These are phyloP conservation scores for Grosmannia serpens DNA, from an alignment of 2,329 filamentous ascomycete genomes.

Conservation along the genomic window DNA sequence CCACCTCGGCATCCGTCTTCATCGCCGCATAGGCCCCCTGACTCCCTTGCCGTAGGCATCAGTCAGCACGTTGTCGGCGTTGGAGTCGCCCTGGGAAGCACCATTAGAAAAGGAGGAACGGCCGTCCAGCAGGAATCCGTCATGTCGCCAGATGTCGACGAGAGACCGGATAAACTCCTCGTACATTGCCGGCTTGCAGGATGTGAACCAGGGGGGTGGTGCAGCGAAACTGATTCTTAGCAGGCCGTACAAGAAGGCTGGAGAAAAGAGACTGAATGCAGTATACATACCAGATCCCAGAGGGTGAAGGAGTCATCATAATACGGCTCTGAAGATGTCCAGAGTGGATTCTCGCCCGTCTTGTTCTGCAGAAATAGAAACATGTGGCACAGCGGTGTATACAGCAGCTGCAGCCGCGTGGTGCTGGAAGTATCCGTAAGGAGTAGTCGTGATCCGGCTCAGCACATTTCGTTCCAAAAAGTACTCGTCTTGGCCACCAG, in stretches of 20 bases:
- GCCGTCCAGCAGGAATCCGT: constrained; percentile 53
- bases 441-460: constrained; percentile 44
- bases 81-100: constrained; percentile 56
- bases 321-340: constrained; percentile 54
- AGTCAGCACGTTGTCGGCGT: constrained; percentile 60
- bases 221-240: constrained; percentile 39
- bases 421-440: constrained; percentile 34
- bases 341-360: constrained; percentile 58
- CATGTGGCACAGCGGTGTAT: constrained; percentile 60
- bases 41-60: constrained; percentile 63
- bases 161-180: constrained; percentile 55
- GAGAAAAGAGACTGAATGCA: not conserved
- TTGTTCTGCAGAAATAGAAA: constrained; percentile 57
- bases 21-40: constrained; percentile 48
- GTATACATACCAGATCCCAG: constrained; percentile 40
- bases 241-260: constrained; percentile 10
- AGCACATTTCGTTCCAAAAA: constrained; percentile 52
- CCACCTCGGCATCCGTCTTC: constrained; percentile 54
- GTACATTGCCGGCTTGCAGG: constrained; percentile 50
- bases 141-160: constrained; percentile 55
- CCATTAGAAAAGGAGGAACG: constrained; percentile 60
- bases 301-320: constrained; percentile 63
- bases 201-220: constrained; percentile 54
- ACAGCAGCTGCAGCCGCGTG: constrained; percentile 48
- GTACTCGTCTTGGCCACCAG: constrained; percentile 30